These are phyloP conservation scores for Metschnikowia koreensis DNA, from an alignment of 805 yeast species.

Conservation along the genomic window DNA sequence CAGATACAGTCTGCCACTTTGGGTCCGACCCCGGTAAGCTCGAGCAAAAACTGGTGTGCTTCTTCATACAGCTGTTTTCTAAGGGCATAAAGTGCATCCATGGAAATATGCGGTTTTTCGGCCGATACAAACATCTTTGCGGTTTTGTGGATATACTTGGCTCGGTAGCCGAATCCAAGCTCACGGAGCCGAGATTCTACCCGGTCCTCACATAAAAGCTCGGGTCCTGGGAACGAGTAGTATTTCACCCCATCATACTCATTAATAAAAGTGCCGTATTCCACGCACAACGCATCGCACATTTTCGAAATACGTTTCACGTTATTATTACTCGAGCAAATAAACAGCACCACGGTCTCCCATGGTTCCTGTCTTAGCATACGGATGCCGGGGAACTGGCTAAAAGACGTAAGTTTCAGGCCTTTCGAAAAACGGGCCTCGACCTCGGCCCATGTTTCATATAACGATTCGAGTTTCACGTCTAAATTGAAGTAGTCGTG, in stretches of 20 bases:
- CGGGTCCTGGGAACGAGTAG: slow-evolving; percentile 75
- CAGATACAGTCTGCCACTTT: slow-evolving; percentile 97
- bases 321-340: slow-evolving; percentile 94
- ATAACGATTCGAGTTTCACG: slow-evolving; percentile 52
- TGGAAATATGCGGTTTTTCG: slow-evolving; percentile 34
- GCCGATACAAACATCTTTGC: slow-evolving; percentile 52
- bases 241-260: slow-evolving; percentile 53
- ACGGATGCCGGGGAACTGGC: slow-evolving; percentile 64
- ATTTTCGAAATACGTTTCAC: slow-evolving; percentile 89
- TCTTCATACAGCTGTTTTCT: slow-evolving; percentile 47
- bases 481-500: slow-evolving; percentile 69
- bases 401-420: slow-evolving; percentile 32
- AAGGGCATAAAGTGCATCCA: slow-evolving; percentile 40
- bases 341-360: slow-evolving; percentile 89
- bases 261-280: slow-evolving; percentile 64
- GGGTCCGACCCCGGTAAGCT: slow-evolving; percentile 89
- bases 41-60: slow-evolving; percentile 58
- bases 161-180: slow-evolving; percentile 85
- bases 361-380: slow-evolving; percentile 94
- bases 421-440: slow-evolving; percentile 48
- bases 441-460: slow-evolving; percentile 56
- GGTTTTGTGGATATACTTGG: slow-evolving; percentile 79
- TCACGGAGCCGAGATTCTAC: slow-evolving; percentile 45
- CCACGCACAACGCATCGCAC: slow-evolving; percentile 75
- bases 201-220: slow-evolving; percentile 34